Evolutionary conservation across 108 stramenopile genomes (phyloP).

Genomic region (Cyclostephanos invisitatus): DNA sequence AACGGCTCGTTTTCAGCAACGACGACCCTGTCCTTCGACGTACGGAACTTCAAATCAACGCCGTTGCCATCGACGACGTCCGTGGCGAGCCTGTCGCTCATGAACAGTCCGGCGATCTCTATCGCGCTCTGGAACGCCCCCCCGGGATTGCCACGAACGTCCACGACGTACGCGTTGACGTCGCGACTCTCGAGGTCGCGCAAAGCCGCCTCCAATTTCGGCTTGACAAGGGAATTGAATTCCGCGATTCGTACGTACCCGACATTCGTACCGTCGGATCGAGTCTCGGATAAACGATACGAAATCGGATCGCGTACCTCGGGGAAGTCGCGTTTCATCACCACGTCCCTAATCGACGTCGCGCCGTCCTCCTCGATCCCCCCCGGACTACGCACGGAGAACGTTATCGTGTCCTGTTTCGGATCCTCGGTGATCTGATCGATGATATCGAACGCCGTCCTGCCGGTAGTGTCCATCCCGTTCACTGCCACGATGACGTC

Average conservation of each 20-base stretch:
- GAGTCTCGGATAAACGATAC: constrained; percentile 67
- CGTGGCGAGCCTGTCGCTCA: constrained; percentile 74
- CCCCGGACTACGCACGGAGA: constrained; percentile 55
- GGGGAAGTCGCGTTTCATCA: constrained; percentile 59
- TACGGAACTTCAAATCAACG: constrained; percentile 69
- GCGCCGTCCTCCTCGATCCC: constrained; percentile 14
- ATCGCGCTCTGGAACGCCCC: constrained; percentile 95
- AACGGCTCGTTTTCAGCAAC: constrained; percentile 62
- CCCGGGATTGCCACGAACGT: constrained; percentile 89
- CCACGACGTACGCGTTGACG: constrained; percentile 85
- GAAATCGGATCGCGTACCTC: constrained; percentile 71
- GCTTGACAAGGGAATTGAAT: constrained; percentile 86
- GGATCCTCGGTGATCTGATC: constrained; percentile 84
- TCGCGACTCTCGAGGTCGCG: constrained; percentile 66
- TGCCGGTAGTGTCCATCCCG: constrained; percentile 66
- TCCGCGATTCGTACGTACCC: constrained; percentile 88
- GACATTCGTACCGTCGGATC: constrained; percentile 80
- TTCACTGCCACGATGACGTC: constrained; percentile 82
- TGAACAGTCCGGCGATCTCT: constrained; percentile 89
- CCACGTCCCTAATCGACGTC: constrained; percentile 40
- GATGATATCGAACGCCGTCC: constrained; percentile 85
- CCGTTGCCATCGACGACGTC: constrained; percentile 81
- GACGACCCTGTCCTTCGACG: constrained; percentile 53
- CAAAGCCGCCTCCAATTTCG: constrained; percentile 75
- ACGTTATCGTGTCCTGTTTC: constrained; percentile 64